Conservation (phyloP, 805 yeast genomes). For the Cyberlindnera euphorbiiphila region DNA sequence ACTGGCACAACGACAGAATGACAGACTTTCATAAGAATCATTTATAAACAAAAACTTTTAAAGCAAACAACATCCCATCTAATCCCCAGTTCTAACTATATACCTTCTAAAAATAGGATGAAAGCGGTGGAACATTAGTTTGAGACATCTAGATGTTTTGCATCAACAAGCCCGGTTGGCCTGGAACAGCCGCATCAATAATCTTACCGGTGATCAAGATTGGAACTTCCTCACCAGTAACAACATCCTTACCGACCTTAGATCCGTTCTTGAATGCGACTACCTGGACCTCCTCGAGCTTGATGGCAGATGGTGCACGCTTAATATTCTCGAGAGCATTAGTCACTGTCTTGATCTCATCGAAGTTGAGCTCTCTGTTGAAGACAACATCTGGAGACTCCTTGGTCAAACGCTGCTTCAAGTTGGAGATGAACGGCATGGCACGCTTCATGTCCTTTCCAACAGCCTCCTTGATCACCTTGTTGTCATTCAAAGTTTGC, state of each 20-base stretch:
- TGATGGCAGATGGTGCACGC: conserved; percentile 59
- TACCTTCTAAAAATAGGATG: neutral
- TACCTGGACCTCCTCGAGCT: conserved; percentile 54
- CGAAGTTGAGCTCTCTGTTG: conserved; percentile 82
- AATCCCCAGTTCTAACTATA: too few species aligned
- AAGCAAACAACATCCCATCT: too few species aligned
- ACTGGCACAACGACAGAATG: too few species aligned
- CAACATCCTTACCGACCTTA: conserved; percentile 56
- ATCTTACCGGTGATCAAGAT: conserved; percentile 62
- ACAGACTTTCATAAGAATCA: too few species aligned
- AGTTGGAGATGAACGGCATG: conserved; percentile 89
- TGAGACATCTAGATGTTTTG: conserved; percentile 47
- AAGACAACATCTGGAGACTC: conserved; percentile 78
- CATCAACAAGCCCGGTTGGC: conserved; percentile 83
- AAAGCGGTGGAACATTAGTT: neutral
- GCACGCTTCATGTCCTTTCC: conserved; percentile 95
- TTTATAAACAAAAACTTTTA: too few species aligned
- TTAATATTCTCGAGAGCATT: conserved; percentile 51
- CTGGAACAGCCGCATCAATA: conserved; percentile 85
- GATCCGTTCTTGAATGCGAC: conserved; percentile 63
- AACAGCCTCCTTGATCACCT: conserved; percentile 57
- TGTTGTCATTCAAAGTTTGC: conserved; percentile 61
- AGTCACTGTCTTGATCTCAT: conserved; percentile 67
- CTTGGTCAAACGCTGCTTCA: conserved; percentile 72
- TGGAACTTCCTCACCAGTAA: conserved; percentile 67